Conservation (phyloP, 257 asterid genomes). For the Oldenlandia corymbosa region DNA sequence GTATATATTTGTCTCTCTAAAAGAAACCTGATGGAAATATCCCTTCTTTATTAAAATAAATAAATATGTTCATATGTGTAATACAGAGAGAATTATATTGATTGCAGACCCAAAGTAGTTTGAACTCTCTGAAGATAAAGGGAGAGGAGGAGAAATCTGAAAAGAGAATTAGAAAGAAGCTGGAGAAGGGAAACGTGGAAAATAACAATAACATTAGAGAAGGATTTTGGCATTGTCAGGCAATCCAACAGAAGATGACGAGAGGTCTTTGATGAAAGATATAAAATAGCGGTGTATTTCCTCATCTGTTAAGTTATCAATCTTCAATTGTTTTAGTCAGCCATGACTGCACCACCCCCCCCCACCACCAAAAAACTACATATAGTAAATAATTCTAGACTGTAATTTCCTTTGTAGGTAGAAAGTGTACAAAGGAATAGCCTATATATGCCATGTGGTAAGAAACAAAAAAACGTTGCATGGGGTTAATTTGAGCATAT, state of each 20-base stretch:
- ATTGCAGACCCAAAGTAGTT: constrained; percentile 3
- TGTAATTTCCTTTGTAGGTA: no score
- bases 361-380: no score
- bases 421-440: no score
- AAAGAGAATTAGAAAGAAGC: constrained; percentile 4
- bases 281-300: constrained; percentile 55
- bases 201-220: constrained; percentile 17
- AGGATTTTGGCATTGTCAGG: constrained; percentile 55
- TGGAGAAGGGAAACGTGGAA: constrained; percentile 3
- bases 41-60: no score
- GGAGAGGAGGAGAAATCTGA: no score
- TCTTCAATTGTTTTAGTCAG: neutral
- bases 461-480: no score
- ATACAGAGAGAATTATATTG: constrained; percentile 8
- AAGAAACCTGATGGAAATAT: constrained; percentile 7
- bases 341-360: neutral
- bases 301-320: constrained; percentile 12
- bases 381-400: no score
- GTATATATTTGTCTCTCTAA: constrained; percentile 10
- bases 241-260: constrained; percentile 46
- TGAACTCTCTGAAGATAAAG: no score
- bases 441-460: no score
- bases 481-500: no score
- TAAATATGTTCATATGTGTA: neutral
- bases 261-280: constrained; percentile 27